Evolutionary conservation across 2,329 filamentous ascomycete species (phyloP).

Genomic region (Cladorrhinum sp.): DNA sequence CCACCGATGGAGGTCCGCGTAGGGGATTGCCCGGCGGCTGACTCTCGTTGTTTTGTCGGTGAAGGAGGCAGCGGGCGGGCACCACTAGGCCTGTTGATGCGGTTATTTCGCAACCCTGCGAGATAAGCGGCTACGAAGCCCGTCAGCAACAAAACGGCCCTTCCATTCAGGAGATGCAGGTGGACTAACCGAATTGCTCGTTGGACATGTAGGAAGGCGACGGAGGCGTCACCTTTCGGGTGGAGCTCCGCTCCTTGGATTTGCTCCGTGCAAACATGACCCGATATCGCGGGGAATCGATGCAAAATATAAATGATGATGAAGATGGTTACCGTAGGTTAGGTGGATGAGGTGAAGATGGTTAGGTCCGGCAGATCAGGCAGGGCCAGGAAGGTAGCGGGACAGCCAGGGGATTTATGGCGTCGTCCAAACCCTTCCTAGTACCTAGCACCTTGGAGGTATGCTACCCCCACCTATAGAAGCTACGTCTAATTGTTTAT

Average conservation of each 20-base stretch:
- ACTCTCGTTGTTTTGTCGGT: slow-evolving; percentile 33
- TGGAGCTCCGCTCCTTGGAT: slow-evolving; percentile 35
- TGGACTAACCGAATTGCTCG: slow-evolving; percentile 60
- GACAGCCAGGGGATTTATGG: slow-evolving; percentile 10
- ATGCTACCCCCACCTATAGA: not conserved
- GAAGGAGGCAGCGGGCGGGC: slow-evolving; percentile 59
- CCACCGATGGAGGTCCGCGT: slow-evolving; percentile 27
- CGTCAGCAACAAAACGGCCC: slow-evolving; percentile 15
- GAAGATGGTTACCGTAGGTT: not conserved
- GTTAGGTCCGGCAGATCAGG: not conserved
- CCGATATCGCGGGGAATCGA: not conserved
- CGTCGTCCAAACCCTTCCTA: slow-evolving; percentile 8
- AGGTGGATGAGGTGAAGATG: not conserved
- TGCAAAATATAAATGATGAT: not conserved
- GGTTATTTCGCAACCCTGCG: slow-evolving; percentile 65
- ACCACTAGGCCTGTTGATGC: slow-evolving; percentile 65
- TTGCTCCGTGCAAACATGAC: slow-evolving; percentile 34
- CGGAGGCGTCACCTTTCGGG: slow-evolving; percentile 58
- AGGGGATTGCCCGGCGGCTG: slow-evolving; percentile 33
- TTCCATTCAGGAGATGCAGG: slow-evolving; percentile 6
- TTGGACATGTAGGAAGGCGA: slow-evolving; percentile 63
- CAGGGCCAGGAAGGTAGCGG: not conserved
- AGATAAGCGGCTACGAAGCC: slow-evolving; percentile 61
- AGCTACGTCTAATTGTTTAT: slow-evolving; percentile 16
- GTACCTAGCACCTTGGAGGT: not conserved